phyloP scores from a whole-genome alignment of 305 asterid species.

The Andrographis paniculata region DNA sequence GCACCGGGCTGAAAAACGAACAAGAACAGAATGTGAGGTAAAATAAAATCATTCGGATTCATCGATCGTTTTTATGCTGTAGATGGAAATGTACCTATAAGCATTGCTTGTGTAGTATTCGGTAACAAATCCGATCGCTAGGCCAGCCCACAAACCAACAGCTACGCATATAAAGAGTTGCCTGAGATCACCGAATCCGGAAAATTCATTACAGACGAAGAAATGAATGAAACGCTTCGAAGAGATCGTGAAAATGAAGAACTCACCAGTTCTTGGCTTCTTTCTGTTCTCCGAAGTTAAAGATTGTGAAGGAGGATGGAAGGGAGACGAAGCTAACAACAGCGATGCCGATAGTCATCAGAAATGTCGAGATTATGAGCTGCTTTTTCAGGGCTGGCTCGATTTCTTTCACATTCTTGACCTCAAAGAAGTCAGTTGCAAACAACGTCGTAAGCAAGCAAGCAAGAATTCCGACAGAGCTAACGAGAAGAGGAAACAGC shows the following conservation, averaged over 20 bases:
- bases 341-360: constrained; percentile 63
- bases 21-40: too few relatives aligned
- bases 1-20: constrained; percentile 89
- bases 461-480: constrained; percentile 71
- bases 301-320: constrained; percentile 68
- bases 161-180: constrained; percentile 62
- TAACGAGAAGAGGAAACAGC: constrained; percentile 62
- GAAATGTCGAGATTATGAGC: constrained; percentile 62
- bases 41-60: too few relatives aligned
- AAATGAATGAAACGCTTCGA: too few relatives aligned
- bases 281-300: constrained; percentile 62
- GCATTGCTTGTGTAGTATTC: constrained; percentile 85
- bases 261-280: constrained; percentile 48
- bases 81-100: too few relatives aligned
- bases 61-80: too few relatives aligned
- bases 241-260: neutral
- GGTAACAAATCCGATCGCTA: constrained; percentile 66
- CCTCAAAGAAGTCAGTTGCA: constrained; percentile 68
- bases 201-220: too few relatives aligned
- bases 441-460: constrained; percentile 73
- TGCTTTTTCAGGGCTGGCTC: constrained; percentile 69
- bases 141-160: constrained; percentile 90
- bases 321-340: constrained; percentile 54
- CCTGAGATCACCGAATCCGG: too few relatives aligned
- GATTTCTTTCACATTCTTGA: constrained; percentile 59